Base-by-base conservation (phyloP, 129 eudicot genomes). In the Lactuca sativa region DNA sequence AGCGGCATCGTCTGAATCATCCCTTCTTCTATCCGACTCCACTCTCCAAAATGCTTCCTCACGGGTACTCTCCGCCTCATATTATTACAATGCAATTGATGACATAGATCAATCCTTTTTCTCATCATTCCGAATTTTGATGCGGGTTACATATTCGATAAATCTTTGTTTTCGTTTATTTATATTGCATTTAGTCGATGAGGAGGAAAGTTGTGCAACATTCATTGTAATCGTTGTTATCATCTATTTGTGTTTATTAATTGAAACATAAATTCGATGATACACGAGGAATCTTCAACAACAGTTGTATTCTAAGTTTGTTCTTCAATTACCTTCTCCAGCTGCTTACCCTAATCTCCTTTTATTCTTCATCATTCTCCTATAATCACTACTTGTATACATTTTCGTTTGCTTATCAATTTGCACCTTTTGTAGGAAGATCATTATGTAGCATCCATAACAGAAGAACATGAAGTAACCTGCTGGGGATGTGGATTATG, bases 401-500 rank as follows among this genome's bases (percentile, higher is more conserved):
- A 62, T 43, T 59, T 53, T 68, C 60, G 58, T 36, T 5, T 71
- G 10, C 77, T 47, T 17, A 31, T 38, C 21, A 54, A 11, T 30
- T 4, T 73, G 8, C 51, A 69, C 21, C 34, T 13, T 66, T 51
- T 78, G 82, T 75, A 88, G 96, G 89, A 83, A 83, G 89, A 87
- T 76, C 83, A 85, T 52, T 75, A 66, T 18, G 77, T 75, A 56
- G 74, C 84, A 56, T 70, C 87, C 56, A 75, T 79, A 48, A 70
- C 58, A 69, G 87, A 78, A 73, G 92, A 88, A 16, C 82, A 69
- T 81, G 97, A 88, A 69, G 77, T 85, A 56, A 82, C 75, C 43
- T 92, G 97, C 69, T 92, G 97, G 97, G 97, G 97, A 17, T 92
- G 97, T 86, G 97, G 97, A 47, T 84, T 86, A 68, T 82, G 78